Percentiles rank a stretch among this genome's conserved stretches.
Evolutionary conservation across 352 stramenopile genomes (phyloP).

Genomic region (Pythium rishiriense): DNA sequence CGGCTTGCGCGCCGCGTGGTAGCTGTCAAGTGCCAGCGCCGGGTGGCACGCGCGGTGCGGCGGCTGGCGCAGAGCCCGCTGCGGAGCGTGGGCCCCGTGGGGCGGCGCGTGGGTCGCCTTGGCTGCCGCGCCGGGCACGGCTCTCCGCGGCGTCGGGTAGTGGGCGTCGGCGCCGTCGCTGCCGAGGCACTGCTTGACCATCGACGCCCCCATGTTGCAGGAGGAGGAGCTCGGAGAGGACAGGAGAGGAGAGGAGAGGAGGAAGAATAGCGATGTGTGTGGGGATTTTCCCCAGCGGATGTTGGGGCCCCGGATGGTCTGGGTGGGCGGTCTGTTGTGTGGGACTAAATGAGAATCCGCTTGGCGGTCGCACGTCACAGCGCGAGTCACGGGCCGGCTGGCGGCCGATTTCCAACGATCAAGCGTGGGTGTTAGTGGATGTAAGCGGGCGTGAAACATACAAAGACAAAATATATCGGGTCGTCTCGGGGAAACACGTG

Average conservation of each 20-base stretch:
- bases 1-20: conserved; percentile 13
- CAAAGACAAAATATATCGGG: conserved; percentile 3
- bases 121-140: neutral
- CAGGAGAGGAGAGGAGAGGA: neutral
- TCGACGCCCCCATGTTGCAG: conserved; percentile 34
- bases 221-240: neutral
- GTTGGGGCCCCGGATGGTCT: neutral
- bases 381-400: conserved; percentile 7
- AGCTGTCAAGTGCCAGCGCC: conserved; percentile 10
- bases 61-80: too few species aligned
- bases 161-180: conserved; percentile 15
- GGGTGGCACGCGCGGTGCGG: conserved; percentile 14
- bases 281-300: too few species aligned
- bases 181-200: conserved; percentile 40
- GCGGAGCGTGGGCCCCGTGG: too few species aligned
- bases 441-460: conserved; percentile 19
- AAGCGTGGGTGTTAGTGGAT: conserved; percentile 5
- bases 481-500: neutral
- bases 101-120: neutral
- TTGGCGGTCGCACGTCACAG: conserved; percentile 17
- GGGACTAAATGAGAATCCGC: neutral
- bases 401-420: neutral
- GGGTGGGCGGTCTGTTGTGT: neutral
- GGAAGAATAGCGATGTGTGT: neutral
- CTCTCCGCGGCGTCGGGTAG: neutral